A percentile compares a stretch with the other conserved stretches of the same genome.
These are phyloP conservation scores for Aspergillus persii DNA, from an alignment of 2,329 filamentous ascomycete genomes.

Conservation along the genomic window DNA sequence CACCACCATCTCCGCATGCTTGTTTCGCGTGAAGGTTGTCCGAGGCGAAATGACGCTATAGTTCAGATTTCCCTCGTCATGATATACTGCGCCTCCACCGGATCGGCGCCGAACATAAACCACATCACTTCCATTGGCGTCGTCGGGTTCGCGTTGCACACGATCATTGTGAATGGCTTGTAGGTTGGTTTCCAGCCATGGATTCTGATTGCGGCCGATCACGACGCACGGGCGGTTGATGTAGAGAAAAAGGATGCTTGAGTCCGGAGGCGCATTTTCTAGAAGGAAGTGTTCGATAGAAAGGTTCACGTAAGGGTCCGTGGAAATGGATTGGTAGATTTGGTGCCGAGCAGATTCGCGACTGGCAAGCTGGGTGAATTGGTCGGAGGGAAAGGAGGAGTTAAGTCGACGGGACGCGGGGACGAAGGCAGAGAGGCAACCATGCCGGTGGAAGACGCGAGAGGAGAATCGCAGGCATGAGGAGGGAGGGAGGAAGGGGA, in stretches of 20 bases:
- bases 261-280: conserved; percentile 67
- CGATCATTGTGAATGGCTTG: conserved; percentile 52
- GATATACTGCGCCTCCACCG: conserved; percentile 91
- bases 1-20: conserved; percentile 89
- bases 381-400: conserved; percentile 29
- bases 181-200: conserved; percentile 88
- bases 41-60: conserved; percentile 88
- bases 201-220: conserved; percentile 95
- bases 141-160: conserved; percentile 16
- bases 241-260: conserved; percentile 82
- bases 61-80: conserved; percentile 90
- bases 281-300: conserved; percentile 91
- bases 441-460: conserved; percentile 11
- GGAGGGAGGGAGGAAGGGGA: conserved; percentile 19
- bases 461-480: conserved; percentile 19
- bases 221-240: conserved; percentile 83
- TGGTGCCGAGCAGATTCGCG: conserved; percentile 49
- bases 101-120: conserved; percentile 78
- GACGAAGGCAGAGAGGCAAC: conserved; percentile 5
- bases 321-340: conserved; percentile 68
- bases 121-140: conserved; percentile 36
- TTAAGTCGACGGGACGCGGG: conserved; percentile 22
- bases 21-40: conserved; percentile 73
- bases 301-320: conserved; percentile 83
- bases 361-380: conserved; percentile 35